phyloP scores from a whole-genome alignment of 164 flowering plant genomes.

The Vitis riparia region DNA sequence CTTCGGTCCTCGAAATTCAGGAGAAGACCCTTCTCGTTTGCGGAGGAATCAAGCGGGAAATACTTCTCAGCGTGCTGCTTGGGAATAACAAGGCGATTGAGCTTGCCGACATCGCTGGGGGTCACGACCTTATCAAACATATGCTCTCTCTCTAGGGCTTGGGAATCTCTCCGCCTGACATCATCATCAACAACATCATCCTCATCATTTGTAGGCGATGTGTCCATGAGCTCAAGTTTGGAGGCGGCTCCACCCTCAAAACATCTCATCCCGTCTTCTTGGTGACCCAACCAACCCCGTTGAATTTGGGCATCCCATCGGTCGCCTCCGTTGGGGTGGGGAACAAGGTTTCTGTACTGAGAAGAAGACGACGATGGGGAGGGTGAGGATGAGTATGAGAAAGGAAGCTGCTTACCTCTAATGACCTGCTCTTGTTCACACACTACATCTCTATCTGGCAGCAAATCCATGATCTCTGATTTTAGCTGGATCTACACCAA shows the following conservation, averaged over 20 bases:
- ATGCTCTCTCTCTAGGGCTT: slow-evolving; percentile 58
- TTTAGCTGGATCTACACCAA: background rate
- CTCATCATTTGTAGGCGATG: slow-evolving; percentile 3
- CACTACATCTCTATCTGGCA: slow-evolving; percentile 13
- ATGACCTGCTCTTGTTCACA: slow-evolving; percentile 12
- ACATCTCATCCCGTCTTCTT: background rate
- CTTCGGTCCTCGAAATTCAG: slow-evolving; percentile 79
- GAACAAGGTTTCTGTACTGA: slow-evolving; percentile 15
- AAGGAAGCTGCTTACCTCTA: slow-evolving; percentile 14
- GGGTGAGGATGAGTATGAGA: slow-evolving; percentile 18
- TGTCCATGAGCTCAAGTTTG: slow-evolving; percentile 15
- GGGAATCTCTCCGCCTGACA: slow-evolving; percentile 2
- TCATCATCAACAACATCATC: slow-evolving; percentile 5
- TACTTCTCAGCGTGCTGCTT: slow-evolving; percentile 97
- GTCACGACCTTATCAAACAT: slow-evolving; percentile 98
- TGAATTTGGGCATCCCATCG: slow-evolving; percentile 22
- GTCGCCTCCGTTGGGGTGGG: slow-evolving; percentile 7
- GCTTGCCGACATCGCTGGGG: slow-evolving; percentile 95
- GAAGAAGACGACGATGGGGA: slow-evolving; percentile 25
- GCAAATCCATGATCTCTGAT: slow-evolving; percentile 24
- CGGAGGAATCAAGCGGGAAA: slow-evolving; percentile 74
- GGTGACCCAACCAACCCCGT: slow-evolving; percentile 7
- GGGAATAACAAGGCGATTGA: slow-evolving; percentile 88
- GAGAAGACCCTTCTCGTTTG: slow-evolving; percentile 75
- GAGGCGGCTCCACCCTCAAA: background rate